Percentiles rank a stretch among this genome's conserved stretches.
These are phyloP conservation scores for Dimargaris xerosporica DNA, from an alignment of 192 early-diverging fungal species.

Conservation along the genomic window DNA sequence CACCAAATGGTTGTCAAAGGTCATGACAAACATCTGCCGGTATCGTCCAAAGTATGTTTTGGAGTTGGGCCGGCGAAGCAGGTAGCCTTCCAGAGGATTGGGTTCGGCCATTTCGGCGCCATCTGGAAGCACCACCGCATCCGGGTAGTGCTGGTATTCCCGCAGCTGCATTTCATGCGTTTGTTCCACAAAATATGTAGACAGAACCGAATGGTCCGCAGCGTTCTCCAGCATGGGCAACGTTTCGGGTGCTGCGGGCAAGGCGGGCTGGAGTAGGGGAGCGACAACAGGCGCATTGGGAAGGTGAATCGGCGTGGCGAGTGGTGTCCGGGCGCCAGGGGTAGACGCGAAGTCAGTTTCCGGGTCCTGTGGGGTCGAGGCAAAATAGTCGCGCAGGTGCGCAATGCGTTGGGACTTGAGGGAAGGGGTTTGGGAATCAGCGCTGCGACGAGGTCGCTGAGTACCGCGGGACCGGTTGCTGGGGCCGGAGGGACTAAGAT, in stretches of 20 bases:
- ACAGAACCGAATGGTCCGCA: slow-evolving; percentile 8
- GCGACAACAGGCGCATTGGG: too few species aligned
- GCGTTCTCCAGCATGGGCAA: neutral
- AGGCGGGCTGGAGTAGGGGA: too few species aligned
- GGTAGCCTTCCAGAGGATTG: slow-evolving; percentile 10
- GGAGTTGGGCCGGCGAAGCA: slow-evolving; percentile 9
- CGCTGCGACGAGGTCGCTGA: too few species aligned
- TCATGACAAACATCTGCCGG: slow-evolving; percentile 13
- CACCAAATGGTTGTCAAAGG: slow-evolving; percentile 10
- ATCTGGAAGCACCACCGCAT: neutral
- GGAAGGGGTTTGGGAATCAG: too few species aligned
- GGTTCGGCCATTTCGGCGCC: slow-evolving; percentile 9
- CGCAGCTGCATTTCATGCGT: slow-evolving; percentile 12
- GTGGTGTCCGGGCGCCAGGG: too few species aligned
- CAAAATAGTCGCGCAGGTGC: neutral
- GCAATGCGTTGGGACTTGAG: slow-evolving; percentile 3
- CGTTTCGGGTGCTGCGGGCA: too few species aligned
- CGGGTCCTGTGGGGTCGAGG: too few species aligned
- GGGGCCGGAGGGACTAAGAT: too few species aligned
- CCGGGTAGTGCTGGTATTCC: slow-evolving; percentile 10
- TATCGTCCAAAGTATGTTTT: slow-evolving; percentile 2
- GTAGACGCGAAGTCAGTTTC: too few species aligned
- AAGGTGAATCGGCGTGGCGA: too few species aligned
- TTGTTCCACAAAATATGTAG: slow-evolving; percentile 3
- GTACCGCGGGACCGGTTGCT: too few species aligned